phyloP scores from a whole-genome alignment of 208 protist genomes.

The Leishmania aethiopica region DNA sequence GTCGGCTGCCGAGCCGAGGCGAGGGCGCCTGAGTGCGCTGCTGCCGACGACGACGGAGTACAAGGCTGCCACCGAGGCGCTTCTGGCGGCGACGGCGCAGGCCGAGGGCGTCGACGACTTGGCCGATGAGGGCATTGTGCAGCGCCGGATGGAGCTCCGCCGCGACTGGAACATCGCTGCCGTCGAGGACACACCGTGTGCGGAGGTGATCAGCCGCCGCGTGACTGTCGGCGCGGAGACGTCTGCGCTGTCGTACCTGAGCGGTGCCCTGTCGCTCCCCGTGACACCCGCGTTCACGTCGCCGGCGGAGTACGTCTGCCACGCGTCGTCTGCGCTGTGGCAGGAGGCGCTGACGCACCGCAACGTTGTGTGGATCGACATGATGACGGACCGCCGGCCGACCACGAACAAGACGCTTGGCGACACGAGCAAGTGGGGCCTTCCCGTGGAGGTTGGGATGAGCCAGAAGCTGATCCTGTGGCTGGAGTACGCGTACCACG shows the following conservation, averaged over 20 bases:
- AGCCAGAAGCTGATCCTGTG: conserved; percentile 49
- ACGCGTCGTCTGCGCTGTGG: conserved; percentile 34
- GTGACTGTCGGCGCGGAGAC: conserved; percentile 5
- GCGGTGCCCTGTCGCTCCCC: conserved; percentile 3
- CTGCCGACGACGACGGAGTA: conserved; percentile 4
- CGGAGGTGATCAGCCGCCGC: background rate
- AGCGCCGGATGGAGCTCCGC: conserved; percentile 7
- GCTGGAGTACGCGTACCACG: conserved; percentile 41
- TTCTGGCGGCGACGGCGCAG: background rate
- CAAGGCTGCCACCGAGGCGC: background rate
- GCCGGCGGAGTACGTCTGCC: conserved; percentile 16
- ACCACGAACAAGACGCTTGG: conserved; percentile 31
- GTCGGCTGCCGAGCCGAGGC: background rate
- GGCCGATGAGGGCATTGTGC: background rate
- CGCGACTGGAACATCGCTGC: background rate
- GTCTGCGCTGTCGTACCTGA: background rate
- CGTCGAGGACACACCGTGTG: background rate
- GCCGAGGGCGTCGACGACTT: background rate
- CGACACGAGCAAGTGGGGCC: conserved; percentile 45
- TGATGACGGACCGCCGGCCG: conserved; percentile 34
- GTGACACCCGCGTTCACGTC: conserved; percentile 14
- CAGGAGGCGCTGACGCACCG: conserved; percentile 39
- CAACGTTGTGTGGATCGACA: conserved; percentile 39
- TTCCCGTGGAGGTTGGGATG: conserved; percentile 41
- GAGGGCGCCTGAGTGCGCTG: background rate